A percentile compares a stretch with the other conserved stretches of the same genome.
Conservation (phyloP, 2,329 filamentous ascomycete genomes). For the Tolypocladium ovalisporum region DNA sequence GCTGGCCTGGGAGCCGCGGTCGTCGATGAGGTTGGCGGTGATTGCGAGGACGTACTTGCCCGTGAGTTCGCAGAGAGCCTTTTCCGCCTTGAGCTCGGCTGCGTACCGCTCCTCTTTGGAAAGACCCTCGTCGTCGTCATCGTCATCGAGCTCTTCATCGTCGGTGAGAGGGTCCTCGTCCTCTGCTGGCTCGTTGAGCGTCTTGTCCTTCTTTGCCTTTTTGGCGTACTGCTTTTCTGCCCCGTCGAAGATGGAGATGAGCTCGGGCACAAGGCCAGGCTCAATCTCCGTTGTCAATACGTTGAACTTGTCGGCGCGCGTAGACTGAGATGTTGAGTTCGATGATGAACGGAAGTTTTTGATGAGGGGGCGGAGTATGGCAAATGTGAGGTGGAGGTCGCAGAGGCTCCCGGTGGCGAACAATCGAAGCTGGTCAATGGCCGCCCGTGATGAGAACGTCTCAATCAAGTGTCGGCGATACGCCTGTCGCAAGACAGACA, state of each 20-base stretch:
- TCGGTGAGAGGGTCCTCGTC: slow-evolving; percentile 65
- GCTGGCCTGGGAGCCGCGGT: slow-evolving; percentile 44
- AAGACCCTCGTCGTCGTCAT: slow-evolving; percentile 42
- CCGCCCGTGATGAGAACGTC: slow-evolving; percentile 54
- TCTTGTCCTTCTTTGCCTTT: slow-evolving; percentile 44
- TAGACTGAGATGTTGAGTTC: slow-evolving; percentile 10
- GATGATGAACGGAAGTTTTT: slow-evolving; percentile 24
- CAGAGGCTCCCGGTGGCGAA: slow-evolving; percentile 66
- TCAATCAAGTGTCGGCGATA: slow-evolving; percentile 56
- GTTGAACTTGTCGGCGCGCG: slow-evolving; percentile 19
- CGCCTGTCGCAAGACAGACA: slow-evolving; percentile 42
- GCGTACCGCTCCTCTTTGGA: slow-evolving; percentile 49
- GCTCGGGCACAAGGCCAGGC: slow-evolving; percentile 49
- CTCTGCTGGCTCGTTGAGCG: slow-evolving; percentile 52
- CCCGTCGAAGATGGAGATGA: slow-evolving; percentile 67
- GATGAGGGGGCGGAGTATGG: slow-evolving; percentile 51
- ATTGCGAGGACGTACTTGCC: slow-evolving; percentile 77
- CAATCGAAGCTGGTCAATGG: slow-evolving; percentile 68
- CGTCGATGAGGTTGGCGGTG: slow-evolving; percentile 63
- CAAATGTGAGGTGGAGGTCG: slow-evolving; percentile 73
- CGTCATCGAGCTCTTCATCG: slow-evolving; percentile 41
- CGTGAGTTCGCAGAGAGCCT: slow-evolving; percentile 74
- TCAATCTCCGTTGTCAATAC: slow-evolving; percentile 58
- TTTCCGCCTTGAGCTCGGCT: slow-evolving; percentile 66
- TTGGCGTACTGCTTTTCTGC: slow-evolving; percentile 71